Evolutionary conservation across 2,329 filamentous ascomycete genomes (phyloP), one percentile per base, ranked within the genome.

Genomic region (Neofusicoccum parvum): DNA sequence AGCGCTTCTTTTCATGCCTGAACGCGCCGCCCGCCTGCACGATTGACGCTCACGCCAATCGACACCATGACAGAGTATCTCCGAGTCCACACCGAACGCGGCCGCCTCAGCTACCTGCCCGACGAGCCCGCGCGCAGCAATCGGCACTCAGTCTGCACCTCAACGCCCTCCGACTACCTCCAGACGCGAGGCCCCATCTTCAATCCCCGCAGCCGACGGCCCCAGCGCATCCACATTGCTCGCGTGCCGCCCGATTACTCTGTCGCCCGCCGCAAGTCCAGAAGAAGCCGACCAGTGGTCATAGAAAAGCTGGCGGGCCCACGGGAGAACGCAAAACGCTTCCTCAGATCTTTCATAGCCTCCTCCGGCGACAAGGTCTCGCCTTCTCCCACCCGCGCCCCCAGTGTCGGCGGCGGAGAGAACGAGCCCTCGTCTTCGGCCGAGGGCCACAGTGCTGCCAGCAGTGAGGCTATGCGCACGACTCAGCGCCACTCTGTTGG

Each of bases 181-280:
- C 43, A 60, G 37, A 65, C 64, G n/a, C 20, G 64, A 17, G 54
- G 64, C 14, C 66, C 56, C 10, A 62, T 81, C 69, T 86, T 84
- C 72, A 81, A 82, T 71, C 80, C 80, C 65, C 81, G 84, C 69
- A 81, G 76, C 66, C 81, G 83, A 69, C 79, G 84, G 71, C 84
- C 83, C 49, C 84, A 86, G 70, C 85, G 83, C 48, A 86, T 87
- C 67, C 83, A 85, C 72, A 86, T 87, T 66, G 79, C 79, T 66
- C 81, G 80, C 65, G 85, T 82, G 68, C 80, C 75, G 49, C 80
- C 67, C 74, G 82, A 81, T 62, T 75, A 76, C n/a, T 72, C 69
- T 48, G 60, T 74, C 62, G 67, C 54, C 67, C 67, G 70, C 70
- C 45, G 73, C 73, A 71, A 72, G 73, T 70, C 70, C 71, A 71